Base-by-base conservation (phyloP, 495 filamentous ascomycete genomes). In the Aspergillus funiculosus region DNA sequence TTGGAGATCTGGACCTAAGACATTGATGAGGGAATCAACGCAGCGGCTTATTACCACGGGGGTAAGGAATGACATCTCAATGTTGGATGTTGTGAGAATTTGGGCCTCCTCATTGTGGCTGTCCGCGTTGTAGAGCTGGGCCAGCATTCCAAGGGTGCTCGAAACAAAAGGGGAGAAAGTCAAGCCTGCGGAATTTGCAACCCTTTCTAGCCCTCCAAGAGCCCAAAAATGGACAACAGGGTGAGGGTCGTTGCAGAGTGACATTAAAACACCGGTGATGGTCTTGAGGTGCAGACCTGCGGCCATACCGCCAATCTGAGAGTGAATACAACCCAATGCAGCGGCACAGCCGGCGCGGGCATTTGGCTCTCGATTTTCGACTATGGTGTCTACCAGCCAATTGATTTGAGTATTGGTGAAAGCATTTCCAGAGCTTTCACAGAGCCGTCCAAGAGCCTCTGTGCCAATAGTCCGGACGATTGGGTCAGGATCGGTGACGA, bases 221-320 rank as follows among this genome's bases (percentile, higher is more conserved):
- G 92, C 89, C 87, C 89, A 97, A 61, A 86, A 94, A 61, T 99
- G 92, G 1, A 99, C 92, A 0, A 83, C 85, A 0, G 92, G 91
- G 51, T 96, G 91, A n/a, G 92, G 87, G 58, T 99, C 92, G 54
- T 86, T 94, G 63, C 89, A 87, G 5, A 99, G 69, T 15, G 91
- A 96, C 86, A 96, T 91, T 15, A 99, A 65, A 25, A 99, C 89
- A 13, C 89, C 86, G 26, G 94, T 79, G 39, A 99, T 96, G 6
- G 87, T 94, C 67, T 96, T 97, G 10, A 99, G 70, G 61, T 99
- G 92, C 55, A 89, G 85, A n/a, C 89, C 89, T 39, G 92, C 92
- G 45, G 94, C 94, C 90, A 99, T 97, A 51, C 92, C 92, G 43
- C 92, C 92, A 22, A 97, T 86, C 60, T 95, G 87, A 2, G 88